phyloP scores from a whole-genome alignment of 2,329 filamentous ascomycete species.

The Phialocephala subalpina region DNA sequence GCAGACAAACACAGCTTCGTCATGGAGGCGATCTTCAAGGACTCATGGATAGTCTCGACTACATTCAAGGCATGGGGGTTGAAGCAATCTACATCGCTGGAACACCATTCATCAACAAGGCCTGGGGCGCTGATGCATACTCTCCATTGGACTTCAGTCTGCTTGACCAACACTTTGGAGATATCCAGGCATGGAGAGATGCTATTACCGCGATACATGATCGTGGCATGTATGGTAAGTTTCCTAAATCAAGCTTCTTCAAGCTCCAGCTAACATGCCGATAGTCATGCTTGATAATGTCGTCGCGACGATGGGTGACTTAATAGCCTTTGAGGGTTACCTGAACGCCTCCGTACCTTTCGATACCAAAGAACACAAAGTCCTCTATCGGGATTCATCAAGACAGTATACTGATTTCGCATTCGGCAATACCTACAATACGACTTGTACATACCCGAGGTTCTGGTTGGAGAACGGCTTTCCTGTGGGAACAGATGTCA shows the following conservation, averaged over 20 bases:
- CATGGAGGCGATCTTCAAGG: conserved; percentile 9
- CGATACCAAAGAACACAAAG: neutral
- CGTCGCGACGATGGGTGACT: neutral
- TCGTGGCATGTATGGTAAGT: conserved; percentile 9
- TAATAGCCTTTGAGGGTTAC: conserved; percentile 3
- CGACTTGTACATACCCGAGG: neutral
- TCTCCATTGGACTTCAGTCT: conserved; percentile 4
- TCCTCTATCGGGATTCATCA: neutral
- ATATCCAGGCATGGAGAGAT: conserved; percentile 6
- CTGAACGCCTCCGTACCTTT: neutral
- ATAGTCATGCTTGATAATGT: conserved; percentile 4
- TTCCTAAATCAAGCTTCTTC: neutral
- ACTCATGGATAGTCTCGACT: conserved; percentile 6
- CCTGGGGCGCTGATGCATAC: conserved; percentile 6
- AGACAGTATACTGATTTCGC: neutral
- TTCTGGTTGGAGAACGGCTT: neutral
- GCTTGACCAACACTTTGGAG: neutral
- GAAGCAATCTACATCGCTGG: conserved; percentile 7
- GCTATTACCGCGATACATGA: conserved; percentile 2
- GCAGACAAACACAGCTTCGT: conserved; percentile 8
- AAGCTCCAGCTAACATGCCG: neutral
- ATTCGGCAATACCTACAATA: neutral
- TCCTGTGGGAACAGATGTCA: neutral
- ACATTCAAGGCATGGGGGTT: neutral
- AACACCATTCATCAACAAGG: neutral